Base-by-base conservation (phyloP, 169 alveolate genomes). In the Cystoisospora suis region DNA sequence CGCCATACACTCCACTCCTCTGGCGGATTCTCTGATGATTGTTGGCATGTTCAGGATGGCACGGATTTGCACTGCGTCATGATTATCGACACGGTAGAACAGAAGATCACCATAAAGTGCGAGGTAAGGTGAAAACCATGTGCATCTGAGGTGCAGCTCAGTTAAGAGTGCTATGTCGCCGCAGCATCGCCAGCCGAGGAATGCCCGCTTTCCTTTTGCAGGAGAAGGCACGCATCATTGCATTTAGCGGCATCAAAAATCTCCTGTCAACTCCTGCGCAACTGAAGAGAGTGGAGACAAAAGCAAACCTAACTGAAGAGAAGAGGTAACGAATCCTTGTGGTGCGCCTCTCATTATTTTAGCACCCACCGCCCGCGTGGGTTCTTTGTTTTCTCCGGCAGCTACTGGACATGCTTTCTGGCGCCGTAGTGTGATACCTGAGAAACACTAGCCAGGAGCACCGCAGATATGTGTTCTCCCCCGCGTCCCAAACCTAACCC, bases 31-130 rank as follows among this genome's bases (percentile, higher is more conserved):
- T n/a, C n/a, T n/a, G n/a, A n/a, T n/a, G n/a, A n/a, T n/a, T n/a
- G n/a, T n/a, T n/a, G n/a, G n/a, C n/a, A n/a, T n/a, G 15, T 72
- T 20, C 45, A 72, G 83, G 83, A 72, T 40, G 83, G 83, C 12
- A 40, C 83, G 4, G 83, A 72, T 36, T 38, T 72, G 83, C 38
- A 32, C 27, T 72, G 83, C 53, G 27, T 36, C 23, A 34, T 72
- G 56, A 17, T 40, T 17, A 72, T 72, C 45, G 83, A 72, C 56
- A 72, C 83, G 9, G 45, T 72, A 0, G 83, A 72, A 36, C 83
- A 72, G 27, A 72, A 72, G 83, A 72, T 72, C 6, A 72, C 83
- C 58, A 72, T 72, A n/a, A 72, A 72, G 32, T 72, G 83, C 83
- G 83, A 72, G 53, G 83, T 72, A 2, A 72, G 83, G 56, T 15